phyloP scores from a whole-genome alignment of 352 stramenopile species.

The Achlya hypogyna region DNA sequence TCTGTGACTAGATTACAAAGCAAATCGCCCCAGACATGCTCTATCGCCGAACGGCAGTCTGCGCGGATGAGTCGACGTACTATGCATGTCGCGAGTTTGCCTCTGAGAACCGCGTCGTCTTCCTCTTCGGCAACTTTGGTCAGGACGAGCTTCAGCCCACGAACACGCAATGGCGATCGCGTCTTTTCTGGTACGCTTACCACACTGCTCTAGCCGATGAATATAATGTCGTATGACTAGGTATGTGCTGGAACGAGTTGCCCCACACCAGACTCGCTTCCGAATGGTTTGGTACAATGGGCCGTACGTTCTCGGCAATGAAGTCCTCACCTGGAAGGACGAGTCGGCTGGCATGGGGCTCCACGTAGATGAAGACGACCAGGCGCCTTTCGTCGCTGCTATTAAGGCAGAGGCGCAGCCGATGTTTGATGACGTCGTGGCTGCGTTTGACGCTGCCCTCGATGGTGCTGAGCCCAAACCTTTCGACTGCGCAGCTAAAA shows the following conservation, averaged over 20 bases:
- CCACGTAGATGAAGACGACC: too few relatives aligned
- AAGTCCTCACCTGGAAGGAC: background rate
- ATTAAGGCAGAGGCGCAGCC: too few relatives aligned
- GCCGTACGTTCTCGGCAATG: background rate
- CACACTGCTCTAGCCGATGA: too few relatives aligned
- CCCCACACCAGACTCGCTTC: background rate
- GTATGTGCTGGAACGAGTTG: background rate
- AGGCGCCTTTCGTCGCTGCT: too few relatives aligned
- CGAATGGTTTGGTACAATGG: background rate
- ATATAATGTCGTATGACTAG: background rate
- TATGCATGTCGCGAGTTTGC: constrained; percentile 1
- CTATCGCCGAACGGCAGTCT: background rate
- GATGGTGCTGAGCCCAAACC: too few relatives aligned
- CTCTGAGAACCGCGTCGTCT: background rate
- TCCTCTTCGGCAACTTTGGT: background rate
- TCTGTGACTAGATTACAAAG: background rate
- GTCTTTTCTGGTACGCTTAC: background rate
- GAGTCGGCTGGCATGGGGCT: background rate
- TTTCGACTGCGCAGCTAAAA: too few relatives aligned
- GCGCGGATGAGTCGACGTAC: background rate
- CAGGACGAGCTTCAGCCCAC: background rate
- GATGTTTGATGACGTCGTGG: too few relatives aligned
- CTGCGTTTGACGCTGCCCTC: too few relatives aligned
- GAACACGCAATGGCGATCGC: background rate
- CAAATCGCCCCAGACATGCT: background rate